Evolutionary conservation across 495 filamentous ascomycete species (phyloP).

Genomic region (Jackrogersella minutella): DNA sequence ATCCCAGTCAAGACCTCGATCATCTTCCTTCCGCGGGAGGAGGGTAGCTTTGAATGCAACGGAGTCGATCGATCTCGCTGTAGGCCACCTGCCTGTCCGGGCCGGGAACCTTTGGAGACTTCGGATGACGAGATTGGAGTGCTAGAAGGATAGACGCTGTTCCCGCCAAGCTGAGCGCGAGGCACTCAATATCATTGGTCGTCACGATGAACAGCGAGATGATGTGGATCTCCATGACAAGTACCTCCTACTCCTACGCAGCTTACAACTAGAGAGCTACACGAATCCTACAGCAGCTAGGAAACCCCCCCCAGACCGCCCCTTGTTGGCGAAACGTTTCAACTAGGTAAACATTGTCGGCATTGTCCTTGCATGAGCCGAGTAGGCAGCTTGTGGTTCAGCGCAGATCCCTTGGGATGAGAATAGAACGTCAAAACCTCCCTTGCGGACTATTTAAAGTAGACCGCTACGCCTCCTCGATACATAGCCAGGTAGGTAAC

Average conservation of each 20-base stretch:
- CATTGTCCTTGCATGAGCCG: constrained; percentile 14
- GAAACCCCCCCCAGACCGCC: background rate
- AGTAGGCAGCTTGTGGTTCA: constrained; percentile 2
- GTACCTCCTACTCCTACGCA: background rate
- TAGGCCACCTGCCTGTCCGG: constrained; percentile 29
- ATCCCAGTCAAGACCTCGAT: background rate
- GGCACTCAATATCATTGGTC: constrained; percentile 22
- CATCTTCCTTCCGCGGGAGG: constrained; percentile 30
- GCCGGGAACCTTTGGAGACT: background rate
- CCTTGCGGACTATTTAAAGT: constrained; percentile 13
- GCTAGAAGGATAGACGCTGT: background rate
- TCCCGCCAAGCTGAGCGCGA: constrained; percentile 22
- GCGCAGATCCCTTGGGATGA: constrained; percentile 21
- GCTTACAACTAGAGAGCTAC: background rate
- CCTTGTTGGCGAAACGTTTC: constrained; percentile 32
- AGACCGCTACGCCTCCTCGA: constrained; percentile 9
- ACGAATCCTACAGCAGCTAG: background rate
- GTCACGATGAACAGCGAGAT: background rate
- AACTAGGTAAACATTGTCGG: constrained; percentile 18
- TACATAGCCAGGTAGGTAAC: constrained; percentile 12
- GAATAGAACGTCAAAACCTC: background rate
- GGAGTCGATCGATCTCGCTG: constrained; percentile 15
- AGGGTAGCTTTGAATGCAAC: constrained; percentile 3
- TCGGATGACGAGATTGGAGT: constrained; percentile 23
- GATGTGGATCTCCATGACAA: constrained; percentile 13